Percentiles rank a stretch among this genome's conserved stretches.
These are phyloP conservation scores for Clausena lansium DNA, from an alignment of 345 rosid species.

Conservation along the genomic window DNA sequence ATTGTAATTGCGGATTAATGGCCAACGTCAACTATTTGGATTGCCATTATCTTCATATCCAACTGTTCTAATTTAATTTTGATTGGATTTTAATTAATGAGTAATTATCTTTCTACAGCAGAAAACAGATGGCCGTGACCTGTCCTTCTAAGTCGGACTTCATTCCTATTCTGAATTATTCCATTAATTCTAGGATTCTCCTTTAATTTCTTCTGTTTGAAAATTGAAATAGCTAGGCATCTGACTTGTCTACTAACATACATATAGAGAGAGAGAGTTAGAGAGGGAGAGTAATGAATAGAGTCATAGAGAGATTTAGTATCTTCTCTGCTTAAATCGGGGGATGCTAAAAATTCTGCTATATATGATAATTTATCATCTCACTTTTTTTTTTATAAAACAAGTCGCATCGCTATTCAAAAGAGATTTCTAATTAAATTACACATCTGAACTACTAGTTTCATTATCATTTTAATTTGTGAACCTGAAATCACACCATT, in stretches of 20 bases:
- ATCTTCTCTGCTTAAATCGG: background rate
- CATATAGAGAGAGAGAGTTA: too few species aligned
- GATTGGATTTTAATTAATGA: background rate
- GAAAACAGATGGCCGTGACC: background rate
- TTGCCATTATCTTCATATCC: background rate
- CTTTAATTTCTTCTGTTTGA: background rate
- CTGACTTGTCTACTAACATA: too few species aligned
- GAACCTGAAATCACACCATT: background rate
- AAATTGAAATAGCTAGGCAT: background rate
- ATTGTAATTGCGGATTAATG: background rate
- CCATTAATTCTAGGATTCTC: background rate
- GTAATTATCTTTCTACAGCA: background rate
- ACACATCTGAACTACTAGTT: too few species aligned
- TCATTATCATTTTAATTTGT: background rate
- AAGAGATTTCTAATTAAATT: too few species aligned
- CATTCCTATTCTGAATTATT: background rate
- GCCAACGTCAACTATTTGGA: background rate
- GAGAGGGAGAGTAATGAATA: too few species aligned
- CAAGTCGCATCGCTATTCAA: too few species aligned
- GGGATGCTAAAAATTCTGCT: background rate
- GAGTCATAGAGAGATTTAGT: background rate
- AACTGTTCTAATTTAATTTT: background rate
- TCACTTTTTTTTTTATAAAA: too few species aligned
- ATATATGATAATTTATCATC: background rate
- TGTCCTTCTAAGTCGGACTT: background rate